A percentile compares a stretch with the other conserved stretches of the same genome.
Evolutionary conservation across 2,329 filamentous ascomycete species (phyloP).

Genomic region (Daldinia eschscholtzii): DNA sequence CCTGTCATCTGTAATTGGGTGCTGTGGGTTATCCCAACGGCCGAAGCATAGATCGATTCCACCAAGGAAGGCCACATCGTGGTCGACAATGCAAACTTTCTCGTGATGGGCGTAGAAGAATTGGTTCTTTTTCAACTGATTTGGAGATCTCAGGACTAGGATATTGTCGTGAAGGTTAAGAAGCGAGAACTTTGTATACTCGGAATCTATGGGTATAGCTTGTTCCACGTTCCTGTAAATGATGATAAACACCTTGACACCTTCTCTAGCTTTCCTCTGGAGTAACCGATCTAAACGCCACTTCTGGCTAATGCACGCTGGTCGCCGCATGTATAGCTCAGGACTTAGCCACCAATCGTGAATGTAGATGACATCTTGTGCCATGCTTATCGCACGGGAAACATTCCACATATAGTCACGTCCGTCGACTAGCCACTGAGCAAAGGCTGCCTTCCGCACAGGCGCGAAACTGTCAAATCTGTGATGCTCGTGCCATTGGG

Average conservation of each 20-base stretch:
- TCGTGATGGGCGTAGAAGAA: conserved; percentile 99
- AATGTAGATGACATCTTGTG: conserved; percentile 97
- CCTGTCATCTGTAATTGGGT: conserved; percentile 91
- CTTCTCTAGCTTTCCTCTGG: conserved; percentile 93
- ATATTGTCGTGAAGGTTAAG: conserved; percentile 96
- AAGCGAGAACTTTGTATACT: conserved; percentile 96
- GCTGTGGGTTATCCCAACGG: conserved; percentile 96
- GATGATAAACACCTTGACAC: conserved; percentile 97
- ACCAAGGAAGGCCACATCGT: conserved; percentile 94
- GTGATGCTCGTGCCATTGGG: conserved; percentile 84
- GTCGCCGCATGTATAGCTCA: conserved; percentile 93
- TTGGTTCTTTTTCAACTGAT: conserved; percentile 98
- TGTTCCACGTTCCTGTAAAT: conserved; percentile 98
- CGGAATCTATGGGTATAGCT: conserved; percentile 96
- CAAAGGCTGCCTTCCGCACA: conserved; percentile 85
- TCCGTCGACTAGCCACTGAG: conserved; percentile 96
- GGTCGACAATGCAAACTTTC: conserved; percentile 96
- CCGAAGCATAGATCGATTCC: conserved; percentile 98
- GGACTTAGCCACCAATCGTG: conserved; percentile 99
- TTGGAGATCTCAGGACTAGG: conserved; percentile 94
- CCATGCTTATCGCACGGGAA: conserved; percentile 95
- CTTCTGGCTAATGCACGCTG: conserved; percentile 95
- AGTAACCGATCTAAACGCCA: conserved; percentile 94
- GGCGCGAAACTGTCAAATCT: conserved; percentile 95
- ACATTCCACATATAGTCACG: conserved; percentile 99